phyloP scores from a whole-genome alignment of 345 rosid species.

The Isatis tinctoria region DNA sequence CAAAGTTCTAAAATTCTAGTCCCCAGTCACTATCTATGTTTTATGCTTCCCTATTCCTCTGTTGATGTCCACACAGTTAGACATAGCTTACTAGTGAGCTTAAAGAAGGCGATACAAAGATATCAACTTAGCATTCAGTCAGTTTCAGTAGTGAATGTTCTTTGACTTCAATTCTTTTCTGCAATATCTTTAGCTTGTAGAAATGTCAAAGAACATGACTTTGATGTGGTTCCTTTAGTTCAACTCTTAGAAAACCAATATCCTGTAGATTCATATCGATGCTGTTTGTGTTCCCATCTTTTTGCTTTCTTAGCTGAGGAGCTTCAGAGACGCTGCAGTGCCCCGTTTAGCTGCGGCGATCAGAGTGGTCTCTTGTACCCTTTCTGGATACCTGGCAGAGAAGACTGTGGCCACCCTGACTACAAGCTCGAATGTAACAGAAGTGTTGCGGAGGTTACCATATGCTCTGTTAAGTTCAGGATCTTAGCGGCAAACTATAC shows the following conservation, averaged over 20 bases:
- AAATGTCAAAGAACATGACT: too few relatives aligned
- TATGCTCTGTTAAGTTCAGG: neutral
- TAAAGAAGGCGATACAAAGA: too few relatives aligned
- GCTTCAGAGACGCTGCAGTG: constrained; percentile 1
- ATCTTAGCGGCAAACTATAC: neutral
- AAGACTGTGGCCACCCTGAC: constrained; percentile 32
- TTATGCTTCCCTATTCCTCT: too few relatives aligned
- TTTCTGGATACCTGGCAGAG: constrained; percentile 21
- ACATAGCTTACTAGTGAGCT: too few relatives aligned
- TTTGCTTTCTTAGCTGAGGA: constrained; percentile 14
- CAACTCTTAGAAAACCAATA: neutral
- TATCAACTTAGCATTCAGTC: too few relatives aligned
- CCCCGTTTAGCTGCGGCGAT: neutral
- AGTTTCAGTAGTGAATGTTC: too few relatives aligned
- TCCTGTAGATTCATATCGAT: neutral
- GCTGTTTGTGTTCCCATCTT: constrained; percentile 4
- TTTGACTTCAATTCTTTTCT: too few relatives aligned
- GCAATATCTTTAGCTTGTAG: too few relatives aligned
- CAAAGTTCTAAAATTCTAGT: too few relatives aligned
- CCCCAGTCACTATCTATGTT: too few relatives aligned
- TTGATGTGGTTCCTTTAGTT: too few relatives aligned
- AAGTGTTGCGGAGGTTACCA: neutral
- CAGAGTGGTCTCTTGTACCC: constrained; percentile 22
- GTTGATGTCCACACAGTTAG: too few relatives aligned
- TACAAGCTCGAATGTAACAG: constrained; percentile 26